A percentile compares a stretch with the other conserved stretches of the same genome.
These are phyloP conservation scores for Erythrophleum ivorense DNA, from an alignment of 331 rosid genomes.

Conservation along the genomic window DNA sequence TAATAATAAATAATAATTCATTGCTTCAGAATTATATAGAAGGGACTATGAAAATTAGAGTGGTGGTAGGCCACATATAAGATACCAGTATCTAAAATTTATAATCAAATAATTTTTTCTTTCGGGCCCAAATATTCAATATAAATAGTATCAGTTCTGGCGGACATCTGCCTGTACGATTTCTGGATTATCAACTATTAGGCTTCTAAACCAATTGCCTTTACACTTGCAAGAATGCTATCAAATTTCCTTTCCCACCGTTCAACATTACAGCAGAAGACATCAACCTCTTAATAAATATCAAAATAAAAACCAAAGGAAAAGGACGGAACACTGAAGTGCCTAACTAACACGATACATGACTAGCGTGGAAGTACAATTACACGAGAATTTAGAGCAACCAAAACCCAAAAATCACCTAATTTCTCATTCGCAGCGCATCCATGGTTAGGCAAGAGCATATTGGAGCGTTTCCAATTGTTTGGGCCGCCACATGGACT, in stretches of 20 bases:
- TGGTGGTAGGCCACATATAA: neutral
- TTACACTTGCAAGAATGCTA: constrained; percentile 51
- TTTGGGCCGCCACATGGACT: constrained; percentile 88
- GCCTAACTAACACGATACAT: constrained; percentile 63
- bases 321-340: constrained; percentile 28
- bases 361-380: constrained; percentile 43
- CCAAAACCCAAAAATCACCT: constrained; percentile 49
- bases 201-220: constrained; percentile 40
- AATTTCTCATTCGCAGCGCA: constrained; percentile 34
- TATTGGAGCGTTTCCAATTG: constrained; percentile 62
- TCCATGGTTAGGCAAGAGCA: constrained; percentile 51
- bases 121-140: constrained; percentile 36
- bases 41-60: neutral
- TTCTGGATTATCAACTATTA: constrained; percentile 38
- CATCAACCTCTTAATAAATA: constrained; percentile 47
- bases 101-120: constrained; percentile 13
- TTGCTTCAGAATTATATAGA: no score
- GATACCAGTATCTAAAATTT: neutral
- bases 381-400: constrained; percentile 47
- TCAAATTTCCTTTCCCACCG: constrained; percentile 30
- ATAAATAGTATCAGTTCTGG: constrained; percentile 21
- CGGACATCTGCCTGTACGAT: constrained; percentile 6
- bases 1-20: no score
- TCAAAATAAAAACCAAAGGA: constrained; percentile 39
- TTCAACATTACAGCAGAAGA: constrained; percentile 41